phyloP scores from a whole-genome alignment of 208 protist genomes.

The Crithidia fasciculata region DNA sequence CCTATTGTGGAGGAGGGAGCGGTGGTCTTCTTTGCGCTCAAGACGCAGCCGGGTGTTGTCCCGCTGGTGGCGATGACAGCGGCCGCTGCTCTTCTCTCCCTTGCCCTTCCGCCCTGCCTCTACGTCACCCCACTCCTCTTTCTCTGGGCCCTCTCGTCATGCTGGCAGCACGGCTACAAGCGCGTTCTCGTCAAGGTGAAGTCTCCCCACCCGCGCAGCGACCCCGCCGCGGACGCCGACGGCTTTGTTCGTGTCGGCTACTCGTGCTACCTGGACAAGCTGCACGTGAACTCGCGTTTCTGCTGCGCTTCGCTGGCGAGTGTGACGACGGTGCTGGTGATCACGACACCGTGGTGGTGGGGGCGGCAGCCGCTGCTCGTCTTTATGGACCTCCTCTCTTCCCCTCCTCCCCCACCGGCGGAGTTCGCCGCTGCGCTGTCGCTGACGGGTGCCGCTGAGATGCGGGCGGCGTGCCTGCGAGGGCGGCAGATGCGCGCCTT shows the following conservation, averaged over 20 bases:
- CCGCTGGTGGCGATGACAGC: constrained; percentile 19
- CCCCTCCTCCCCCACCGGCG: constrained; percentile 8
- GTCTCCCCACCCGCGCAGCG: background rate
- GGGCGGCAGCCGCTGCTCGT: constrained; percentile 22
- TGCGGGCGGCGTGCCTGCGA: constrained; percentile 27
- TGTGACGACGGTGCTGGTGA: constrained; percentile 19
- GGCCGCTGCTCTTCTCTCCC: constrained; percentile 12
- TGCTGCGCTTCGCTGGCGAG: constrained; percentile 18
- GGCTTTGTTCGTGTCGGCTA: constrained; percentile 41
- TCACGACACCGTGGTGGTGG: constrained; percentile 43
- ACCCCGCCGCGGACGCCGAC: background rate
- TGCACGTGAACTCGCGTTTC: constrained; percentile 30
- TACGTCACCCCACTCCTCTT: constrained; percentile 24
- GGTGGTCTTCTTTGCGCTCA: constrained; percentile 31
- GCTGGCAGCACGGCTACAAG: constrained; percentile 45
- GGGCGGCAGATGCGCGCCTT: background rate
- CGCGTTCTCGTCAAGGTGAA: constrained; percentile 48
- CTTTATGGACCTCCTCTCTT: constrained; percentile 45
- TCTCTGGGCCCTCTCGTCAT: constrained; percentile 41
- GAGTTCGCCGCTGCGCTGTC: constrained; percentile 9
- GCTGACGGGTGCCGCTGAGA: constrained; percentile 37
- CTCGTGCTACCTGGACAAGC: constrained; percentile 58
- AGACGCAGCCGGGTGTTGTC: constrained; percentile 10
- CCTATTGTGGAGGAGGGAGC: constrained; percentile 31
- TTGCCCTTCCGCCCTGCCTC: constrained; percentile 29